phyloP scores from a whole-genome alignment of 768 basidiomycete genomes.

The Trametopsis cervina region DNA sequence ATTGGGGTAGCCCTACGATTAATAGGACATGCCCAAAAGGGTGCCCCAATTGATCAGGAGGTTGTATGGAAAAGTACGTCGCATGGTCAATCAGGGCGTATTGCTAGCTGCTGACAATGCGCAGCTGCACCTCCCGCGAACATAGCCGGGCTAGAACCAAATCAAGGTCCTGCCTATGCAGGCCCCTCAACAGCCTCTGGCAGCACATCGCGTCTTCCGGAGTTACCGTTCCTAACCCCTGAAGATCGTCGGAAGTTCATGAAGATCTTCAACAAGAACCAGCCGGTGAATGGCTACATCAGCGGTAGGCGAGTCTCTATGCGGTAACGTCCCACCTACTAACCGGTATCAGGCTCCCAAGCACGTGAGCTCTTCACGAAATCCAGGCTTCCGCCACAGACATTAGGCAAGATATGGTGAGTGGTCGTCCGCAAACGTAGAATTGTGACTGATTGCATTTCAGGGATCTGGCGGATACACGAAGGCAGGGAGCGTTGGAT shows the following conservation, averaged over 20 bases:
- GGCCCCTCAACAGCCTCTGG: neutral
- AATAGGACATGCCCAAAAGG: slow-evolving; percentile 61
- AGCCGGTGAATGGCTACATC: slow-evolving; percentile 46
- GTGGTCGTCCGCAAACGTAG: neutral
- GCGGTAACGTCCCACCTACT: neutral
- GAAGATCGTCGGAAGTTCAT: slow-evolving; percentile 51
- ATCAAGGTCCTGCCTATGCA: no score
- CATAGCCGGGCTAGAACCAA: slow-evolving; percentile 29
- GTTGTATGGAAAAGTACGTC: slow-evolving; percentile 42
- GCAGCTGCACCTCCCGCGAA: slow-evolving; percentile 50
- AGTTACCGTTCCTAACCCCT: slow-evolving; percentile 27
- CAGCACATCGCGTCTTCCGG: neutral
- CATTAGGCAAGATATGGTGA: slow-evolving; percentile 17
- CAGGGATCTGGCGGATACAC: slow-evolving; percentile 59
- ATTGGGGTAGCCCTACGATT: slow-evolving; percentile 54
- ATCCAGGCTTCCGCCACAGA: slow-evolving; percentile 34
- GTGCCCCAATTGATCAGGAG: slow-evolving; percentile 33
- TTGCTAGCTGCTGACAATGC: no score
- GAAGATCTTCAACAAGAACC: slow-evolving; percentile 42
- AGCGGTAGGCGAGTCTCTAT: slow-evolving; percentile 47
- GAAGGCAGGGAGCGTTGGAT: slow-evolving; percentile 53
- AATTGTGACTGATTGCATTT: neutral
- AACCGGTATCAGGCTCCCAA: neutral
- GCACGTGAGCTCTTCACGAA: slow-evolving; percentile 48
- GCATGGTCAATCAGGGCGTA: no score